phyloP scores from a whole-genome alignment of 345 rosid genomes.

The Moringa oleifera region DNA sequence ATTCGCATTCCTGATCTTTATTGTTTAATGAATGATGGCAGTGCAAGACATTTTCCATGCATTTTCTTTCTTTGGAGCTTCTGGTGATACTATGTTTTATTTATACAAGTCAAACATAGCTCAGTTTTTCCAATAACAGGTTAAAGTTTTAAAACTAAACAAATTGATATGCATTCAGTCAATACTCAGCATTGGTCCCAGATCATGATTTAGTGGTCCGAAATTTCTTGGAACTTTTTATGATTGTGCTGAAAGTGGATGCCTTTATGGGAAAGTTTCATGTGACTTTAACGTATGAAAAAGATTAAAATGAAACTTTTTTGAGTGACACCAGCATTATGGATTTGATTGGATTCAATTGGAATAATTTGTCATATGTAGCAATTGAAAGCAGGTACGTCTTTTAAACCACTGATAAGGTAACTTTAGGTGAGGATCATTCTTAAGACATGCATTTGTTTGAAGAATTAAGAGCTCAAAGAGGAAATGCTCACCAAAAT shows the following conservation, averaged over 20 bases:
- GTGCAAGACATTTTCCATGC: too few relatives aligned
- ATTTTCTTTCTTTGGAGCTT: neutral
- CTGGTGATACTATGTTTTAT: neutral
- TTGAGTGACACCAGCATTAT: neutral
- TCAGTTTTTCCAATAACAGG: slow-evolving; percentile 5
- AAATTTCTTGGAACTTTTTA: slow-evolving; percentile 13
- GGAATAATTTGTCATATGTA: slow-evolving; percentile 2
- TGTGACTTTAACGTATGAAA: neutral
- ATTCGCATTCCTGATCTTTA: neutral
- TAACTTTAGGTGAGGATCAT: slow-evolving; percentile 1
- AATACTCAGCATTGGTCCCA: neutral
- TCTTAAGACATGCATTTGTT: slow-evolving; percentile 2
- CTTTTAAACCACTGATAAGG: neutral
- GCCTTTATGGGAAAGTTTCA: neutral
- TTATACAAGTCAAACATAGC: too few relatives aligned
- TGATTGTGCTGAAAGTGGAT: neutral
- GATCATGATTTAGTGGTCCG: slow-evolving; percentile 1
- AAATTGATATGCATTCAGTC: slow-evolving; percentile 15
- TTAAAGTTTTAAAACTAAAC: neutral
- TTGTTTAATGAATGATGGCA: too few relatives aligned
- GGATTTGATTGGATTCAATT: slow-evolving; percentile 6
- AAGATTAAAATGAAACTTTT: neutral
- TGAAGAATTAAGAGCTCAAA: slow-evolving; percentile 5
- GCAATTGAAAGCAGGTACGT: slow-evolving; percentile 10
- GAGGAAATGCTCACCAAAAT: slow-evolving; percentile 10